Evolutionary conservation across 1,284 basidiomycete species (phyloP).

Genomic region (Apiotrichum veenhuisii): DNA sequence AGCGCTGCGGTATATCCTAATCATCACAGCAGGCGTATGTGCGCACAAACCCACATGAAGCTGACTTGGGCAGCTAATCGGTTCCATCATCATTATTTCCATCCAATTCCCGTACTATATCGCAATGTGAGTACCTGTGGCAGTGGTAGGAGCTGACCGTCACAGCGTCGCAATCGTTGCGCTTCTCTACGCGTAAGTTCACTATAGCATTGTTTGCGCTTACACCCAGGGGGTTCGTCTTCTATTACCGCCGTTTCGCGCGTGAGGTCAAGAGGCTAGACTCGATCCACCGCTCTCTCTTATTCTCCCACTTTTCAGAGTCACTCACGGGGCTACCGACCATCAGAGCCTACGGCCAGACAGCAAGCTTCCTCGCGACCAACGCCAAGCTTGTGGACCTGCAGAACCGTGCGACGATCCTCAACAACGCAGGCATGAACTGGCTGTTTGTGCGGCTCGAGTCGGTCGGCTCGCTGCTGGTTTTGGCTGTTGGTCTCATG

Average conservation of each 20-base stretch:
- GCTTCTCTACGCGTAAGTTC: not conserved
- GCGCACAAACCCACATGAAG: not conserved
- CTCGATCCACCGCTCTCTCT: slow-evolving; percentile 61
- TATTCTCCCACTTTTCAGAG: slow-evolving; percentile 79
- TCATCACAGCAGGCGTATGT: not conserved
- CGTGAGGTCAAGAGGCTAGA: slow-evolving; percentile 61
- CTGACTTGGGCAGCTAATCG: slow-evolving; percentile 40
- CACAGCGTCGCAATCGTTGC: not conserved
- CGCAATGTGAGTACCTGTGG: slow-evolving; percentile 11
- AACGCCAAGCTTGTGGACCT: slow-evolving; percentile 71
- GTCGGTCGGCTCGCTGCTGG: slow-evolving; percentile 63
- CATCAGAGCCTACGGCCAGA: slow-evolving; percentile 67
- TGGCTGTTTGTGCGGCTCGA: slow-evolving; percentile 77
- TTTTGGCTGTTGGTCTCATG: slow-evolving; percentile 59
- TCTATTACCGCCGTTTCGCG: slow-evolving; percentile 80
- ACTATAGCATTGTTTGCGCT: not conserved
- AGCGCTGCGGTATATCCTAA: slow-evolving; percentile 54
- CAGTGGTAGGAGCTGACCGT: not conserved
- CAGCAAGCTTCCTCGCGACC: slow-evolving; percentile 61
- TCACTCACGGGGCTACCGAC: slow-evolving; percentile 69
- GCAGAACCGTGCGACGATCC: slow-evolving; percentile 63
- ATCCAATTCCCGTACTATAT: slow-evolving; percentile 69
- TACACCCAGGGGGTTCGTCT: slow-evolving; percentile 23
- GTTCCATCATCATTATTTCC: slow-evolving; percentile 63
- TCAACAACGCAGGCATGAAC: slow-evolving; percentile 48